Evolutionary conservation across 2,329 filamentous ascomycete species (phyloP).

Genomic region (Aspergillus proliferans): DNA sequence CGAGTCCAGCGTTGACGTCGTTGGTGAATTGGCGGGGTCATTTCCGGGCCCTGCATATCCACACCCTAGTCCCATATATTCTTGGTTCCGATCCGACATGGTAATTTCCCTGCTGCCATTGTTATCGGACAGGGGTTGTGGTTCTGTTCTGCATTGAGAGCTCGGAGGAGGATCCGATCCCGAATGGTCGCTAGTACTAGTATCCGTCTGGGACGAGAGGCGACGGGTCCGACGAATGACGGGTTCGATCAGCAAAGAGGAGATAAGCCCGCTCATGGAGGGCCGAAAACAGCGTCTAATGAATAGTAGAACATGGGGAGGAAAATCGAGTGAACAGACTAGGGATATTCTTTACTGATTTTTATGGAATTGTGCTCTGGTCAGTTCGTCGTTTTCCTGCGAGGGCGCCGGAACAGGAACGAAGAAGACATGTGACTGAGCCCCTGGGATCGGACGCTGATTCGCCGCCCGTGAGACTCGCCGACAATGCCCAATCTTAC

Average conservation of each 20-base stretch:
- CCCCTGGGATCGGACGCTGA: not conserved
- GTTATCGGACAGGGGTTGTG: constrained; percentile 11
- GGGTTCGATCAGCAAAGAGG: constrained; percentile 39
- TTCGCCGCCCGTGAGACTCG: not conserved
- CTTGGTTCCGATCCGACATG: constrained; percentile 10
- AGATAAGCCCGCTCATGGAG: constrained; percentile 42
- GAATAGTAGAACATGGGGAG: not conserved
- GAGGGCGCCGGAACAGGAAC: constrained; percentile 8
- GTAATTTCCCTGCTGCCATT: constrained; percentile 6
- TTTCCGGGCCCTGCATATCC: constrained; percentile 19
- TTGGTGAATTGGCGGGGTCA: constrained; percentile 13
- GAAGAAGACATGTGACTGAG: constrained; percentile 10
- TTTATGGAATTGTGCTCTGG: not conserved
- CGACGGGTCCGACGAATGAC: constrained; percentile 39
- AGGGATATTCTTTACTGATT: not conserved
- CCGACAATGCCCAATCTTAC: not conserved
- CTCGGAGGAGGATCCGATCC: constrained; percentile 12
- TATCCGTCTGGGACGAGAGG: constrained; percentile 25
- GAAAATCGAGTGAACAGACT: not conserved
- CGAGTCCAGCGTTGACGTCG: constrained; percentile 10
- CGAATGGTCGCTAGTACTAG: constrained; percentile 16
- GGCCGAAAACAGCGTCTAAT: constrained; percentile 15
- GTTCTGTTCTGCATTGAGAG: constrained; percentile 4
- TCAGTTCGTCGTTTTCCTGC: not conserved
- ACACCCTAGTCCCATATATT: constrained; percentile 3